These are phyloP conservation scores for Acacia confusa DNA, from an alignment of 306 rosid species.

Conservation along the genomic window DNA sequence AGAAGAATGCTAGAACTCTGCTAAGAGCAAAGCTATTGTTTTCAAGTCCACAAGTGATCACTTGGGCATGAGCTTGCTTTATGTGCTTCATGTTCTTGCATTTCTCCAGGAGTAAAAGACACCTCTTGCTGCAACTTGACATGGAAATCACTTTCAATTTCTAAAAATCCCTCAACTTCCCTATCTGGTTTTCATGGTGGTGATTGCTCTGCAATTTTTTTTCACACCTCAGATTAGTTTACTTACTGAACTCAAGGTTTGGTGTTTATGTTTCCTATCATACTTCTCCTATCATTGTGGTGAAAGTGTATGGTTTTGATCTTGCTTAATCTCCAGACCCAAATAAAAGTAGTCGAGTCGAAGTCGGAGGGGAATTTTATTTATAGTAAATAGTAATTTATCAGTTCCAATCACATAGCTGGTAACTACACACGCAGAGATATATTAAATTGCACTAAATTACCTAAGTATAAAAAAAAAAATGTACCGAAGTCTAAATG, in stretches of 20 bases:
- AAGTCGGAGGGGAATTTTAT: not conserved
- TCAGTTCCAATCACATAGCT: not conserved
- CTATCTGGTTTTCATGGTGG: not conserved
- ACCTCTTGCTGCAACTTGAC: constrained; percentile 56
- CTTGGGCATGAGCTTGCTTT: constrained; percentile 68
- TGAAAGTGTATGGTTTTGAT: not conserved
- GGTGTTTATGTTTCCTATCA: not conserved
- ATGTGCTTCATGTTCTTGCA: constrained; percentile 71
- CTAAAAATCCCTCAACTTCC: not conserved
- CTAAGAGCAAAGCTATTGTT: constrained; percentile 58
- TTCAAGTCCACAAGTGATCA: constrained; percentile 53
- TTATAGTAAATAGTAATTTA: not conserved
- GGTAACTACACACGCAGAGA: not conserved
- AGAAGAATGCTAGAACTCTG: constrained; percentile 60
- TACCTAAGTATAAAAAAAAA: not conserved
- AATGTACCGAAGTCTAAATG: not conserved
- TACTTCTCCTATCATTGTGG: not conserved
- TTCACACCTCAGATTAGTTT: not conserved
- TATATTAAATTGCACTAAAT: not conserved
- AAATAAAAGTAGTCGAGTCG: not conserved
- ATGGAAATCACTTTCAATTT: constrained; percentile 18
- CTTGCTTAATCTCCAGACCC: not conserved
- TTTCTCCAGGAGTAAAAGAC: constrained; percentile 52
- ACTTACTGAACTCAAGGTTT: not conserved
- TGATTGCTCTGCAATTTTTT: not conserved